Evolutionary conservation across 108 stramenopile species (phyloP), one percentile per base, ranked within the genome.

Genomic region (Nitzschia putrida): DNA sequence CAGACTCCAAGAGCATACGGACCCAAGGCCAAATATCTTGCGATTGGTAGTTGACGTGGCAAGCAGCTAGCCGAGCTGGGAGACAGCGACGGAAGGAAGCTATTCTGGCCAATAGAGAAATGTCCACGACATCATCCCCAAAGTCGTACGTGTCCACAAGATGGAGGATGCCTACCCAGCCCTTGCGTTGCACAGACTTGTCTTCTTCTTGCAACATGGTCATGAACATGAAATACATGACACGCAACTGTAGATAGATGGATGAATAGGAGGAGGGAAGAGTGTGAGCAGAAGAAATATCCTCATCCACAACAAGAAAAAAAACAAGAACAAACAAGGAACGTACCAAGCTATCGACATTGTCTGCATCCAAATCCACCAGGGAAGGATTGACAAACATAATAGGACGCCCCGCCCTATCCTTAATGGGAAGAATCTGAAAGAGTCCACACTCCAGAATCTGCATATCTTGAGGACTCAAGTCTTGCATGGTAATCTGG

Each of bases 371-470:
- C 29, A 34, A 34, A 34, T 34, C 29, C 29, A 34, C 29, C 1
- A 34, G 29, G 29, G 41, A 18, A 49, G 47, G 47, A 49, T 49
- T 49, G n/a, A 49, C 40, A 40, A 37, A 52, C 13, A 71, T 40
- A 20, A 61, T 47, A 9, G 34, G 34, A 47, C 68, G 68, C 0
- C 68, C 68, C 4, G 57, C 45, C 14, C 57, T 26, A 50, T 69
- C 68, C 23, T 57, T 69, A 8, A 50, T 20, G 8, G 65, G 65
- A 1, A 69, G 42, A 12, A 66, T n/a, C 11, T 61, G 69, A 49
- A 44, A 39, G 18, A 23, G 40, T 18, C 68, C 57, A 44, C 16
- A 41, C 7, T 13, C 2, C 2, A 56, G 14, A 12, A 34, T 11
- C 2, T 20, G 2, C 18, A 57, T 57, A 44, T 69, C 68, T 8